Evolutionary conservation across 768 basidiomycete genomes (phyloP).

Genomic region (Steccherinum ochraceum): DNA sequence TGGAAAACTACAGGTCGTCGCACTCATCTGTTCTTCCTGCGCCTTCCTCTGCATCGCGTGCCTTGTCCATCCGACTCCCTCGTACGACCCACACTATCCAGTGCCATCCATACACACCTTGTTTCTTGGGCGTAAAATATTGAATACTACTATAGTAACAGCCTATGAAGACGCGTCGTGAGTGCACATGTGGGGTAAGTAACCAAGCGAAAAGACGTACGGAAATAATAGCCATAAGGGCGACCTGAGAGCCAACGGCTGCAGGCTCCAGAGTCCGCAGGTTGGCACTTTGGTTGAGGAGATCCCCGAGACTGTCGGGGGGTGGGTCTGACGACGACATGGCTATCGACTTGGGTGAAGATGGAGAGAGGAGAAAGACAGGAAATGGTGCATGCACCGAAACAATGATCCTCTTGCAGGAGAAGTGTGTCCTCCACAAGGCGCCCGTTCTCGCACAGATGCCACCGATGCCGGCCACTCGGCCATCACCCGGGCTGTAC

Average conservation of each 20-base stretch:
- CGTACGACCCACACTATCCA: neutral
- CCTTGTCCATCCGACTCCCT: neutral
- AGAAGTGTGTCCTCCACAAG: too few relatives aligned
- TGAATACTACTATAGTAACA: constrained; percentile 71
- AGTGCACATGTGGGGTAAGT: neutral
- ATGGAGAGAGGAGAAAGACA: constrained; percentile 4
- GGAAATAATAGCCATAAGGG: constrained; percentile 66
- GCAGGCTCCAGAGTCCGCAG: constrained; percentile 69
- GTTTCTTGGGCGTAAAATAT: constrained; percentile 82
- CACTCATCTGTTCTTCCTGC: too few relatives aligned
- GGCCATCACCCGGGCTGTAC: too few relatives aligned
- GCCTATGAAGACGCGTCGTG: constrained; percentile 45
- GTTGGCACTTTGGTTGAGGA: constrained; percentile 20
- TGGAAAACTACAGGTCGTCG: too few relatives aligned
- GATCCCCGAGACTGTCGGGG: constrained; percentile 16
- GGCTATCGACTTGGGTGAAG: constrained; percentile 8
- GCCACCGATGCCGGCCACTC: too few relatives aligned
- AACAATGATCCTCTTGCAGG: too few relatives aligned
- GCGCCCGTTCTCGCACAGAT: too few relatives aligned
- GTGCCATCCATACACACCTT: constrained; percentile 41
- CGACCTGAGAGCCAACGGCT: constrained; percentile 74
- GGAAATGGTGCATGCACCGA: constrained; percentile 1
- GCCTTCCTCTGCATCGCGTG: neutral
- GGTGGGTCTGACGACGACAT: too few relatives aligned
- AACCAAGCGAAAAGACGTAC: constrained; percentile 36